Conservation (phyloP, 768 basidiomycete species). For the Austroboletus festivus region DNA sequence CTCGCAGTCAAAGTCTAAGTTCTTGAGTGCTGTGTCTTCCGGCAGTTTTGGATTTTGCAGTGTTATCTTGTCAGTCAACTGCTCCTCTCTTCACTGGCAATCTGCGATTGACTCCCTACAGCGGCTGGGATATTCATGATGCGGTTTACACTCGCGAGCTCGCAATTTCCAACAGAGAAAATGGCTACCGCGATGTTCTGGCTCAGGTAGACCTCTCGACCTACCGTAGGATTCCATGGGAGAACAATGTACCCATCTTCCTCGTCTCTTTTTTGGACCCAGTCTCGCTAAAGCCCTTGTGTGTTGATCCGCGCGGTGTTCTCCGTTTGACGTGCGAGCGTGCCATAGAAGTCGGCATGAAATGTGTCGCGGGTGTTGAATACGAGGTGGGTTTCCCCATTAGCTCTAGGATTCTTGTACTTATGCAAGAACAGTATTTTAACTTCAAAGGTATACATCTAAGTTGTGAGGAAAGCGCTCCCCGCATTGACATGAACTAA, state of each 20-base stretch:
- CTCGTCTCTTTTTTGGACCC: slow-evolving; percentile 89
- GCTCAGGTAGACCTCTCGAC: slow-evolving; percentile 86
- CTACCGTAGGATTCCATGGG: slow-evolving; percentile 89
- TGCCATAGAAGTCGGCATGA: slow-evolving; percentile 46
- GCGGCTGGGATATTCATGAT: slow-evolving; percentile 94
- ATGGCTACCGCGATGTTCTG: slow-evolving; percentile 88
- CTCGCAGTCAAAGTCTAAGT: slow-evolving; percentile 83
- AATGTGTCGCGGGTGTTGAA: slow-evolving; percentile 85
- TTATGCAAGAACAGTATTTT: slow-evolving; percentile 57
- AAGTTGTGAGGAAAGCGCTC: not conserved
- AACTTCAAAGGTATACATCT: slow-evolving; percentile 77
- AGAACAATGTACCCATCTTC: slow-evolving; percentile 90
- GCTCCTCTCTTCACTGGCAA: not conserved
- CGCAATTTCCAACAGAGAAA: slow-evolving; percentile 83
- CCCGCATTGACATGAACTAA: slow-evolving; percentile 9
- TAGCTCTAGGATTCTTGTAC: not conserved
- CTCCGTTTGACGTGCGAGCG: slow-evolving; percentile 56
- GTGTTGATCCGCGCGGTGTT: slow-evolving; percentile 84
- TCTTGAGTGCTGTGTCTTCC: slow-evolving; percentile 72
- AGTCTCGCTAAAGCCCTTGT: slow-evolving; percentile 70
- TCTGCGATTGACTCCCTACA: slow-evolving; percentile 25
- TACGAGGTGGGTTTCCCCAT: slow-evolving; percentile 64
- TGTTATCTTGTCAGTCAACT: slow-evolving; percentile 74
- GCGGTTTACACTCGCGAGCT: slow-evolving; percentile 80
- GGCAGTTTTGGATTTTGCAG: slow-evolving; percentile 93